Evolutionary conservation across 192 early-diverging fungal species (phyloP).

Genomic region (Tieghemiomyces parasiticus): DNA sequence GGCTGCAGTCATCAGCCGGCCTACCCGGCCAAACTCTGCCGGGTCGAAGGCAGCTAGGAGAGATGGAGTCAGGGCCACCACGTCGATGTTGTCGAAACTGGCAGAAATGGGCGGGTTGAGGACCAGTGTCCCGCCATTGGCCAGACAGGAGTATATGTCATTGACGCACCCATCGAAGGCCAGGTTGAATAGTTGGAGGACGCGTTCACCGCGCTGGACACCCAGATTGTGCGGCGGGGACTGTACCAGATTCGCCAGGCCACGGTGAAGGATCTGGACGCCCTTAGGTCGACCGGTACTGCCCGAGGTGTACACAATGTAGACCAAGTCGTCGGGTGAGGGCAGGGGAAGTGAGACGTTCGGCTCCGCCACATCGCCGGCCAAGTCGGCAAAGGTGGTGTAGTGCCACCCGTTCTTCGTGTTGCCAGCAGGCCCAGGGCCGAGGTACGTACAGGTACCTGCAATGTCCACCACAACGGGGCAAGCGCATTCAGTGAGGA

Average conservation of each 20-base stretch:
- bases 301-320: conserved; percentile 10
- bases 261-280: not conserved
- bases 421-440: no score
- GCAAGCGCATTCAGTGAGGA: not conserved
- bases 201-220: not conserved
- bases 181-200: not conserved
- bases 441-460: no score
- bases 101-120: not conserved
- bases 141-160: not conserved
- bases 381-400: no score
- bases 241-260: conserved; percentile 1
- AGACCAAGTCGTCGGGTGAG: not conserved
- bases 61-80: not conserved
- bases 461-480: no score
- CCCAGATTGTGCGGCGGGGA: not conserved
- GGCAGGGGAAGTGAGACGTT: no score
- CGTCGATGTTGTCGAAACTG: not conserved
- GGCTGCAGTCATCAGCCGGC: not conserved
- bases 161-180: conserved; percentile 4
- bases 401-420: no score
- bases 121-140: conserved; percentile 3
- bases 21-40: not conserved
- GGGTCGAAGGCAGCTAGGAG: not conserved
- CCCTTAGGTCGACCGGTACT: conserved; percentile 3
- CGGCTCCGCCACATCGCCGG: no score